Percentiles rank a stretch among this genome's conserved stretches.
Evolutionary conservation across 352 stramenopile genomes (phyloP).

Genomic region (Halophytophthora batemanensis): DNA sequence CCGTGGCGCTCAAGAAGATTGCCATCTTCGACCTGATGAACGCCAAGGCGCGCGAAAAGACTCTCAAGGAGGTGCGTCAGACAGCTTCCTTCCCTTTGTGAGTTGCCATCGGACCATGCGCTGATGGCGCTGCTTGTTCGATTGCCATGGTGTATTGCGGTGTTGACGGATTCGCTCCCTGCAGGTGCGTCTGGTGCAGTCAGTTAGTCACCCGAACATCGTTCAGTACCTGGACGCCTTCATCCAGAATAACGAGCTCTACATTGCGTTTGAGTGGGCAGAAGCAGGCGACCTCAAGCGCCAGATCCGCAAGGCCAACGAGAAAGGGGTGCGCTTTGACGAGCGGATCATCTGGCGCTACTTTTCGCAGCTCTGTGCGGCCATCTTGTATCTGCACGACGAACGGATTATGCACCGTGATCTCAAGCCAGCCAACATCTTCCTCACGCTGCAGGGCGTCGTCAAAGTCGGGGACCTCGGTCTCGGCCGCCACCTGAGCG

Average conservation of each 20-base stretch:
- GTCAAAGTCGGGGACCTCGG: constrained; percentile 90
- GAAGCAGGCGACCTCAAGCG: constrained; percentile 92
- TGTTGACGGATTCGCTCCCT: not conserved
- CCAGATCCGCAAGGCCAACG: constrained; percentile 89
- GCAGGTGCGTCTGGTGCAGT: constrained; percentile 84
- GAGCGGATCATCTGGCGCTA: constrained; percentile 94
- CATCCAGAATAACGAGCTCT: constrained; percentile 87
- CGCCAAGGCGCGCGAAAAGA: constrained; percentile 88
- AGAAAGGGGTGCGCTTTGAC: constrained; percentile 82
- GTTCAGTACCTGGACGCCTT: constrained; percentile 93
- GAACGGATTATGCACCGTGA: constrained; percentile 94
- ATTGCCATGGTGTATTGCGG: constrained; percentile 7
- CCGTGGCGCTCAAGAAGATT: constrained; percentile 94
- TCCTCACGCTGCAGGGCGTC: constrained; percentile 87
- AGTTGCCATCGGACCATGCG: not conserved
- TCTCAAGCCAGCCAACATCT: constrained; percentile 94
- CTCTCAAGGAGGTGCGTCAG: constrained; percentile 68
- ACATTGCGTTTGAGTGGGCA: constrained; percentile 94
- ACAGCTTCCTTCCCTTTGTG: constrained; percentile 1
- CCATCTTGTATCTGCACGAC: constrained; percentile 85
- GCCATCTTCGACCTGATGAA: constrained; percentile 91
- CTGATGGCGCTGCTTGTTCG: not conserved
- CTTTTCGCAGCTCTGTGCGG: constrained; percentile 87
- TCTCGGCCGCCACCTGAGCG: constrained; percentile 71
- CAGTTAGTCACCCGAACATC: constrained; percentile 88